Percentiles rank a stretch among this genome's conserved stretches.
These are phyloP conservation scores for Hibiscus trionum DNA, from an alignment of 345 rosid species.

Conservation along the genomic window DNA sequence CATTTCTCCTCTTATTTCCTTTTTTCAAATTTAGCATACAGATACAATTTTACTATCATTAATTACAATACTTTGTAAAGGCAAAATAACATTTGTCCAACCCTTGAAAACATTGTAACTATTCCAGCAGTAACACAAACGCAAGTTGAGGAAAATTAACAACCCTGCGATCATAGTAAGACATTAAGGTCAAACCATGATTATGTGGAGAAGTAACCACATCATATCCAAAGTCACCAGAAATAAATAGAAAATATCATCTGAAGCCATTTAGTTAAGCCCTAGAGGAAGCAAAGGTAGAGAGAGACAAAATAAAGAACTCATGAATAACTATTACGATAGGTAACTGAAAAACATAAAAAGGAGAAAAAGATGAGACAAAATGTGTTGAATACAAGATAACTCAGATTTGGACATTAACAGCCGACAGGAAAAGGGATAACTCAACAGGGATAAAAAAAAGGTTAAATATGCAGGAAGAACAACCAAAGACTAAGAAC, in stretches of 20 bases:
- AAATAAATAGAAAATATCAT: neutral
- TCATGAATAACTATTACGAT: neutral
- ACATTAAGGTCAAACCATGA: constrained; percentile 52
- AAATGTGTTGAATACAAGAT: constrained; percentile 1
- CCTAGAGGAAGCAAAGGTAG: neutral
- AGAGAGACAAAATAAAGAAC: neutral
- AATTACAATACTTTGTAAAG: constrained; percentile 26
- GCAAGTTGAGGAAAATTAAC: constrained; percentile 50
- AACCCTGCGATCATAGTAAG: constrained; percentile 80
- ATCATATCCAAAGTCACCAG: neutral
- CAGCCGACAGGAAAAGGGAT: constrained; percentile 5
- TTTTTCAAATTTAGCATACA: neutral
- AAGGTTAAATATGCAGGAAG: neutral
- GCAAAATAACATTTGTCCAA: constrained; percentile 24
- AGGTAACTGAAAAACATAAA: neutral
- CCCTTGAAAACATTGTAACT: constrained; percentile 25
- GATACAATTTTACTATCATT: constrained; percentile 8
- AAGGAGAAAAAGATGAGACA: neutral
- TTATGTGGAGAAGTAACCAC: constrained; percentile 19
- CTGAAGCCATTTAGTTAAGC: neutral
- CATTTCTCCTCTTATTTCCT: constrained; percentile 10
- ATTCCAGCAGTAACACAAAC: constrained; percentile 41
- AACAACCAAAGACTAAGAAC: constrained; percentile 1
- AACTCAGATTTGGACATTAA: neutral
- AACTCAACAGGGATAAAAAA: constrained; percentile 22